Evolutionary conservation across 768 basidiomycete species (phyloP).

Genomic region (Russula sp.): DNA sequence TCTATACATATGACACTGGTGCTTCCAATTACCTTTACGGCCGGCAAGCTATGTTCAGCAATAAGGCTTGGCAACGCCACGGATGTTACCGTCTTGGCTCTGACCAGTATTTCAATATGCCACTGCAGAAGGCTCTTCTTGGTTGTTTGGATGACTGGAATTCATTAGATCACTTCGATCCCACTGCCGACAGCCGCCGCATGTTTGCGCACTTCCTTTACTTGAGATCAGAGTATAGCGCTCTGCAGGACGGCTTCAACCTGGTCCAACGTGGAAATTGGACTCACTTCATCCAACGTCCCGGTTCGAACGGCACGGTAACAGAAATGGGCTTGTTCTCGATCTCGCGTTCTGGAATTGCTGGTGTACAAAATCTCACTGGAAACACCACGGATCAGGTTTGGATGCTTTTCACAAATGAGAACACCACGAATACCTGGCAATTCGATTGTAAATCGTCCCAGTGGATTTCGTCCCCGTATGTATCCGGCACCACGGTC

Average conservation of each 20-base stretch:
- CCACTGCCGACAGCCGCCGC: conserved; percentile 70
- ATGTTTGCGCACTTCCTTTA: conserved; percentile 65
- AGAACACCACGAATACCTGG: conserved; percentile 67
- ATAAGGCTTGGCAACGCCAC: conserved; percentile 84
- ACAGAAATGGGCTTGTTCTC: conserved; percentile 91
- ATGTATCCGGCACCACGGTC: conserved; percentile 48
- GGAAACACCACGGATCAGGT: conserved; percentile 60
- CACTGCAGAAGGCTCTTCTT: conserved; percentile 65
- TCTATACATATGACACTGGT: conserved; percentile 83
- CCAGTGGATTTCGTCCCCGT: conserved; percentile 79
- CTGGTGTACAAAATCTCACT: conserved; percentile 49
- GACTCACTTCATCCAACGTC: conserved; percentile 70
- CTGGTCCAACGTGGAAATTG: conserved; percentile 81
- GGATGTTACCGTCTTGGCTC: conserved; percentile 91
- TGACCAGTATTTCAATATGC: conserved; percentile 91
- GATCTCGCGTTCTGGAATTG: conserved; percentile 57
- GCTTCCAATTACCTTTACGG: conserved; percentile 91
- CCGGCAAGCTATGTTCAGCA: conserved; percentile 86
- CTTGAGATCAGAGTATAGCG: conserved; percentile 58
- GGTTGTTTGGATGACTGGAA: conserved; percentile 92
- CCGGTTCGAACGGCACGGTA: conserved; percentile 73
- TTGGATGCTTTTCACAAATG: conserved; percentile 83
- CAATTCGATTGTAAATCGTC: conserved; percentile 47
- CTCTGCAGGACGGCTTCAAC: conserved; percentile 81
- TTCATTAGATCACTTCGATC: conserved; percentile 90